These are phyloP conservation scores for Candida orba DNA, from an alignment of 805 yeast species.

Conservation along the genomic window DNA sequence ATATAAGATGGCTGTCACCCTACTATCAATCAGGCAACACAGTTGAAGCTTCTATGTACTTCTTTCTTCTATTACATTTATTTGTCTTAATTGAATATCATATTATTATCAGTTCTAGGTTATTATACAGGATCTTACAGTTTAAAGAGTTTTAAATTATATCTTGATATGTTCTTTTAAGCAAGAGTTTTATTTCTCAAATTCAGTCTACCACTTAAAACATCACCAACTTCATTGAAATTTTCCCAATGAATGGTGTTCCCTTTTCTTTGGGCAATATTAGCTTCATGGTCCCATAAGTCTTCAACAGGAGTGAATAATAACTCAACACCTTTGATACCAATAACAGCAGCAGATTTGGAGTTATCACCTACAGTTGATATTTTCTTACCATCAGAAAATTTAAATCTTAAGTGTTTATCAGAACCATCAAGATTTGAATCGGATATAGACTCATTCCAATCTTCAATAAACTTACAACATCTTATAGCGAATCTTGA, in stretches of 20 bases:
- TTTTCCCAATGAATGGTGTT: slow-evolving; percentile 61
- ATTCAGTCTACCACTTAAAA: slow-evolving; percentile 63
- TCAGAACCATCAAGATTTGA: slow-evolving; percentile 28
- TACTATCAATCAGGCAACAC: too few relatives aligned
- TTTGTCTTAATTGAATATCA: neutral
- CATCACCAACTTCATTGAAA: slow-evolving; percentile 51
- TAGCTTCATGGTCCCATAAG: slow-evolving; percentile 55
- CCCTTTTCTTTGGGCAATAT: slow-evolving; percentile 59
- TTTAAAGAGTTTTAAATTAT: too few relatives aligned
- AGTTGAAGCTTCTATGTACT: too few relatives aligned
- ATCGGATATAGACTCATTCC: slow-evolving; percentile 32
- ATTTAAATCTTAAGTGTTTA: slow-evolving; percentile 45
- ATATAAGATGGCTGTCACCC: too few relatives aligned
- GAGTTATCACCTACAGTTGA: slow-evolving; percentile 36
- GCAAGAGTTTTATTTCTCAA: slow-evolving; percentile 32
- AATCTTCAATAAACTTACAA: slow-evolving; percentile 76
- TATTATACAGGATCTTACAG: neutral
- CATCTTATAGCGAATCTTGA: slow-evolving; percentile 87
- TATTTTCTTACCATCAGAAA: slow-evolving; percentile 40
- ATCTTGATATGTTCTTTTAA: neutral
- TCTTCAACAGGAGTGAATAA: slow-evolving; percentile 48
- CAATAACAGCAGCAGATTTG: slow-evolving; percentile 47
- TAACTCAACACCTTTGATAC: slow-evolving; percentile 61
- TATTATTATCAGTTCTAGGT: too few relatives aligned
- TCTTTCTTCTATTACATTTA: too few relatives aligned